Evolutionary conservation across 164 flowering plant species (phyloP), one percentile per base, ranked within the genome.

Genomic region (Saururus chinensis): DNA sequence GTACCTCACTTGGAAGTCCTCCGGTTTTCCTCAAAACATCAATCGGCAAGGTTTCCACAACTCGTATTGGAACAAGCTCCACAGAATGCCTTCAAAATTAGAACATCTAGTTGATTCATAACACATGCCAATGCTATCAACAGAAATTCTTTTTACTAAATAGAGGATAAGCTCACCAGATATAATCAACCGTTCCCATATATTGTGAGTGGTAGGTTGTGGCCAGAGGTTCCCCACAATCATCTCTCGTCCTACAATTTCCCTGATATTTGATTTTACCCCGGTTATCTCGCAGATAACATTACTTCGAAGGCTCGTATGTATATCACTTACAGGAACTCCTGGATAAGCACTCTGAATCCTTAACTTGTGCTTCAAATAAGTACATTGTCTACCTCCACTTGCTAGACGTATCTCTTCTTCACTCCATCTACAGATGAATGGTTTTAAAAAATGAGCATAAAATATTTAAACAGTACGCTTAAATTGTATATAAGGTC

Each of bases 171-270:
- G 51, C 37, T 57, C 73, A 88, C 93, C 96, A 91, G 65, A 91
- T 86, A 73, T 88, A 91, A 69, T 91, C 97, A 51, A 85, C 89
- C 56, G 97, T 86, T 74, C 96, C 92, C 81, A 78, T 71, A 66
- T 84, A 90, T 66, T 65, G 73, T 67, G 91, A 79, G 72, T 86
- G 92, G 66, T 73, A 84, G 12, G 93, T 82, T 42, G 96, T 91
- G 58, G 82, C 93, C 71, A 81, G 73, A 2, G 97, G 96, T 65
- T 91, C 97, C 57, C 96, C 96, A 61, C 13, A 9, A 22, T 61
- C 57, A 74, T 91, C 87, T 77, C 97, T 80, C 8, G 88, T 81
- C 53, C 49, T 30, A 42, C 64, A 37, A 56, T 57, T 67, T 41
- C 77, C 77, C 77, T 74, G 74, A 5, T 13, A 20, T n/a, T n/a